Conservation (phyloP, 2,329 filamentous ascomycete species). For the Fusarium agapanthi region DNA sequence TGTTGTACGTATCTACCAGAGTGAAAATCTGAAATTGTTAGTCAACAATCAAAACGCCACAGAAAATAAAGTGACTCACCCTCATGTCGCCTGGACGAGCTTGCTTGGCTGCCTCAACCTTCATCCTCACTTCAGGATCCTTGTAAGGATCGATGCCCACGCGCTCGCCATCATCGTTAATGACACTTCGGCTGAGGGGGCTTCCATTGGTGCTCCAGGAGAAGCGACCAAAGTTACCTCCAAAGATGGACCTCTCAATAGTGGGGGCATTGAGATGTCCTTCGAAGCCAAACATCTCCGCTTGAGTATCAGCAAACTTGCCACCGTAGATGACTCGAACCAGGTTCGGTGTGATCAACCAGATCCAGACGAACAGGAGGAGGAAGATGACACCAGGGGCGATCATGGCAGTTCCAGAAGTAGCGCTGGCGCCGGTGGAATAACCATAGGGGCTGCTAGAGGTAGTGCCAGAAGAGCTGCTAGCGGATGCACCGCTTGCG, state of each 20-base stretch:
- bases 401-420: constrained; percentile 15
- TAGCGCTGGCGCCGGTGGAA: background rate
- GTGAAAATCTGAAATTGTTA: constrained; percentile 45
- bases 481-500: constrained; percentile 10
- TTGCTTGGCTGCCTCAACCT: constrained; percentile 40
- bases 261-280: constrained; percentile 44
- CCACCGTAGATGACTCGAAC: constrained; percentile 42
- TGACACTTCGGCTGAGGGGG: constrained; percentile 36
- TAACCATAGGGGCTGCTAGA: background rate
- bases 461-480: background rate
- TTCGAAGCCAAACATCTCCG: constrained; percentile 47
- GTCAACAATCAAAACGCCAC: background rate
- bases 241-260: constrained; percentile 44
- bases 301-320: constrained; percentile 43
- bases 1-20: constrained; percentile 49
- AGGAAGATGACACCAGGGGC: constrained; percentile 36
- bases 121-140: constrained; percentile 37
- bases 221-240: constrained; percentile 42
- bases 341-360: constrained; percentile 38
- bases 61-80: constrained; percentile 18
- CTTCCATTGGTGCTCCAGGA: constrained; percentile 44
- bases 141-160: constrained; percentile 41
- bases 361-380: constrained; percentile 37
- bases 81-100: constrained; percentile 43
- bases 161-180: constrained; percentile 42